These are phyloP conservation scores for Dothistroma septosporum DNA, from an alignment of 2,329 filamentous ascomycete genomes.

Conservation along the genomic window DNA sequence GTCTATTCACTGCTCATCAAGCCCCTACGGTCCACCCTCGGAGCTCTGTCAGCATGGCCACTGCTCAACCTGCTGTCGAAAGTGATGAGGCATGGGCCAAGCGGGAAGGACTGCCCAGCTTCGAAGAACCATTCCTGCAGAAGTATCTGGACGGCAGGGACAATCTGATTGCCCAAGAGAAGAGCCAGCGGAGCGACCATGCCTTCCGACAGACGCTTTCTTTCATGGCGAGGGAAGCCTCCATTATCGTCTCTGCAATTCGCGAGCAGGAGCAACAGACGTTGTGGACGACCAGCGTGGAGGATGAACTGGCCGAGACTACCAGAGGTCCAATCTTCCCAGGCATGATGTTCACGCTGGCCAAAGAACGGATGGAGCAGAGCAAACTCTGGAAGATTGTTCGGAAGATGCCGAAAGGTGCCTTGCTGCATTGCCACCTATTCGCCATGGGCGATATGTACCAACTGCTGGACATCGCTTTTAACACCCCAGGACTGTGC, in stretches of 20 bases:
- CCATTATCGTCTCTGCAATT: conserved; percentile 74
- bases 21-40: neutral
- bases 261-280: conserved; percentile 70
- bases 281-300: conserved; percentile 71
- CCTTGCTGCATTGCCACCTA: conserved; percentile 79
- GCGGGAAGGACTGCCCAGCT: conserved; percentile 39
- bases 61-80: neutral
- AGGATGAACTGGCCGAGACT: conserved; percentile 63
- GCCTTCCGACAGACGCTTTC: conserved; percentile 71
- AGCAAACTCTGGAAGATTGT: conserved; percentile 84
- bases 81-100: conserved; percentile 39
- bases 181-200: conserved; percentile 71
- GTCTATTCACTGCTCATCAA: too few species aligned
- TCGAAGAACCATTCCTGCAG: conserved; percentile 70
- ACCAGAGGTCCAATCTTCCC: conserved; percentile 66
- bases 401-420: conserved; percentile 81
- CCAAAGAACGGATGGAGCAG: conserved; percentile 78
- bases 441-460: conserved; percentile 89
- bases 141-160: conserved; percentile 74
- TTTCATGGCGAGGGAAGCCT: conserved; percentile 71
- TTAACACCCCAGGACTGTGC: conserved; percentile 70
- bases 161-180: conserved; percentile 74
- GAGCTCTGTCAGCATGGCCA: conserved; percentile 1
- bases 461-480: conserved; percentile 68
- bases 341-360: conserved; percentile 89